Conservation (phyloP, 2,329 filamentous ascomycete species). For the Colletotrichum tofieldiae region DNA sequence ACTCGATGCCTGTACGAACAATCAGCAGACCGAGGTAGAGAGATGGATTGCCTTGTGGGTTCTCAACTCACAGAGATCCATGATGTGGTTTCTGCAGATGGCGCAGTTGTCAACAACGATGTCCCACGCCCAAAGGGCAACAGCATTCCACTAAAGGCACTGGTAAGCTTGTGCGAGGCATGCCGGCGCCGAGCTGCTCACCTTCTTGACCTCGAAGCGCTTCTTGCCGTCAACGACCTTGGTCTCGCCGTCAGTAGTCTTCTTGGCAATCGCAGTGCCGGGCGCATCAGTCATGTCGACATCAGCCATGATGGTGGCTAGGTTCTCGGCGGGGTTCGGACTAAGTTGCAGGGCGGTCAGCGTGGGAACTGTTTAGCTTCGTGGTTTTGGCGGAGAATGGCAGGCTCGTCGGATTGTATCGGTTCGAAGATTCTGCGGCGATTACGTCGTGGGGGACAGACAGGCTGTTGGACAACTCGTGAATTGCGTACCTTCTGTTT, state of each 20-base stretch:
- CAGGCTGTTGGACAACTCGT: neutral
- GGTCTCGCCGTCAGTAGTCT: constrained; percentile 63
- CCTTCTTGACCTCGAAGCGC: constrained; percentile 99
- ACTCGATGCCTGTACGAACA: constrained; percentile 83
- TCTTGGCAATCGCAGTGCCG: constrained; percentile 67
- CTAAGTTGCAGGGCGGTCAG: constrained; percentile 1
- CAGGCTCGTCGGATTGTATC: neutral
- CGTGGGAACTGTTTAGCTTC: neutral
- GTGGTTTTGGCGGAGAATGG: neutral
- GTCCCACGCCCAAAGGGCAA: constrained; percentile 99
- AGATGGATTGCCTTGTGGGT: neutral
- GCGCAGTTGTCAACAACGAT: constrained; percentile 99
- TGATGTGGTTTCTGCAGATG: constrained; percentile 99
- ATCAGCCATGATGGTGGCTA: constrained; percentile 80
- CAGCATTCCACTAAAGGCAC: constrained; percentile 88
- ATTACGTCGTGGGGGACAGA: neutral
- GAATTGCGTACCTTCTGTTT: constrained; percentile 7
- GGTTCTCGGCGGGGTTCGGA: constrained; percentile 6
- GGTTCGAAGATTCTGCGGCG: neutral
- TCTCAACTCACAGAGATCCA: constrained; percentile 87
- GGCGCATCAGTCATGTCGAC: constrained; percentile 96
- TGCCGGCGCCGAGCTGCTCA: constrained; percentile 55
- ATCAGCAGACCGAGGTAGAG: neutral
- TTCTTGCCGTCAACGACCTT: constrained; percentile 82
- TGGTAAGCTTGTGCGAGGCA: constrained; percentile 40